Conservation (phyloP, 345 rosid genomes). For the Salix udensis region DNA sequence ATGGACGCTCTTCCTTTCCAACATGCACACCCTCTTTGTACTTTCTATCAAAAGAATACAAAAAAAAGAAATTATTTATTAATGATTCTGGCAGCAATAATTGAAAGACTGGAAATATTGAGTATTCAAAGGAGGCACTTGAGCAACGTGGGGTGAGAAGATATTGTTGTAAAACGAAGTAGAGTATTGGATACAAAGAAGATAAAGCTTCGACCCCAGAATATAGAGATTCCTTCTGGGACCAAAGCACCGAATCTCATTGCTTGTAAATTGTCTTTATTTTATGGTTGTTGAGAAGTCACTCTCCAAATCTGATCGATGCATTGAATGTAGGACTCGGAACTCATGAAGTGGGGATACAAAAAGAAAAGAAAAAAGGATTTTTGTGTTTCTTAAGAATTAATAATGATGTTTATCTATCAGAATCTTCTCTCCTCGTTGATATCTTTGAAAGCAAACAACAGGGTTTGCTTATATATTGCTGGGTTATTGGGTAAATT, state of each 20-base stretch:
- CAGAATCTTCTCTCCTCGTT: neutral
- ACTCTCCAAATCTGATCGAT: conserved; percentile 25
- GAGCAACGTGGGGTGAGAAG: conserved; percentile 31
- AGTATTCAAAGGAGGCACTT: neutral
- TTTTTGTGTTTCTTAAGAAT: neutral
- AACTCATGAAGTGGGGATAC: neutral
- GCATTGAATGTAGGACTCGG: conserved; percentile 25
- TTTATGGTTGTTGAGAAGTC: conserved; percentile 18
- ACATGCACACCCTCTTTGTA: conserved; percentile 3
- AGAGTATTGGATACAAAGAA: conserved; percentile 32
- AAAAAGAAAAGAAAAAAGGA: neutral
- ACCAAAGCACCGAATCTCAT: neutral
- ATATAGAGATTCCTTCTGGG: conserved; percentile 26
- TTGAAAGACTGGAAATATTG: conserved; percentile 4
- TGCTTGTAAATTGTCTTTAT: neutral
- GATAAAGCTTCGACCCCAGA: conserved; percentile 28
- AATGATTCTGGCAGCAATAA: conserved; percentile 17
- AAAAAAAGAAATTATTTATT: neutral
- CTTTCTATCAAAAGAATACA: neutral
- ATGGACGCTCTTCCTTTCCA: conserved; percentile 5
- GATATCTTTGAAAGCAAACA: neutral
- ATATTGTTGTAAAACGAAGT: conserved; percentile 22
- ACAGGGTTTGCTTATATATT: neutral
- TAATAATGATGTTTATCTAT: neutral
- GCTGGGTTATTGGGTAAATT: neutral